These are phyloP conservation scores for Beauveria varroae DNA, from an alignment of 2,329 filamentous ascomycete species.

Conservation along the genomic window DNA sequence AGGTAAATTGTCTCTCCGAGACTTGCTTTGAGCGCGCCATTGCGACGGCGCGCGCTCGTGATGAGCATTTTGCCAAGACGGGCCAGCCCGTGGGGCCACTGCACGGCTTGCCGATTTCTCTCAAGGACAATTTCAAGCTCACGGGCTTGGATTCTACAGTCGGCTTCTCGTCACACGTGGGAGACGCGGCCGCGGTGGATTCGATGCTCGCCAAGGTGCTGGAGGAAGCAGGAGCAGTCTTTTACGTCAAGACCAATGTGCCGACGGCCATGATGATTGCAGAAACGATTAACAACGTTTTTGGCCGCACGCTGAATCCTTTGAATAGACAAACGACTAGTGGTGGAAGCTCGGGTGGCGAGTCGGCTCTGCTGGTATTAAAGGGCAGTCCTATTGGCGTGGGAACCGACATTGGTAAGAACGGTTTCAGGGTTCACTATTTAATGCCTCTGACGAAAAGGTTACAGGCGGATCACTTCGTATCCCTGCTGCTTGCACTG, in stretches of 20 bases:
- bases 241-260: slow-evolving; percentile 51
- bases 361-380: slow-evolving; percentile 54
- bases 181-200: slow-evolving; percentile 43
- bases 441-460: not conserved
- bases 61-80: slow-evolving; percentile 40
- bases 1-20: slow-evolving; percentile 45
- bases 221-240: slow-evolving; percentile 40
- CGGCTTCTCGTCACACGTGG: slow-evolving; percentile 56
- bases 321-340: slow-evolving; percentile 50
- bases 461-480: slow-evolving; percentile 43
- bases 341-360: slow-evolving; percentile 61
- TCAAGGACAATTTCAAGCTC: slow-evolving; percentile 67
- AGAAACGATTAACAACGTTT: slow-evolving; percentile 58
- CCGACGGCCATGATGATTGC: slow-evolving; percentile 63
- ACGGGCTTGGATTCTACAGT: slow-evolving; percentile 52
- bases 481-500: slow-evolving; percentile 47
- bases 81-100: slow-evolving; percentile 50
- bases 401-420: slow-evolving; percentile 51
- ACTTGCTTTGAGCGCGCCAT: slow-evolving; percentile 48
- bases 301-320: slow-evolving; percentile 57
- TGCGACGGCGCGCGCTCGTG: slow-evolving; percentile 37
- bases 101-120: slow-evolving; percentile 55
- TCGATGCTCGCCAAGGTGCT: slow-evolving; percentile 35
- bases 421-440: accelerated
- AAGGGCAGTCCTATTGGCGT: slow-evolving; percentile 52